phyloP scores from a whole-genome alignment of 305 asterid species.

The Andrographis paniculata region DNA sequence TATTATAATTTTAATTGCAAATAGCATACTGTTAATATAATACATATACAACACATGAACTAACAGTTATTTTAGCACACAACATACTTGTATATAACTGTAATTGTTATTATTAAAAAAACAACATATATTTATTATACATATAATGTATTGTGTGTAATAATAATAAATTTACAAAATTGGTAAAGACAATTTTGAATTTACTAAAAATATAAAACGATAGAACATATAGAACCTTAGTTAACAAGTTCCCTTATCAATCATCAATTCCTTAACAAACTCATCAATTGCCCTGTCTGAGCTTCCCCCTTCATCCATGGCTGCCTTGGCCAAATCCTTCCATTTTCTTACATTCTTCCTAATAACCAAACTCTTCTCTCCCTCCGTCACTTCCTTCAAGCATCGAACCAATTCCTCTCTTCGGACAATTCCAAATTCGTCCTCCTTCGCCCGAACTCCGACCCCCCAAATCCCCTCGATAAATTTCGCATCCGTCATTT shows the following conservation, averaged over 20 bases:
- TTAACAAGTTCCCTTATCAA: neutral
- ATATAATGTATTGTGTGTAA: too few relatives aligned
- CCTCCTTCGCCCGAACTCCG: slow-evolving; percentile 56
- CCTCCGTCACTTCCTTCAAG: slow-evolving; percentile 45
- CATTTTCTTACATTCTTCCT: slow-evolving; percentile 35
- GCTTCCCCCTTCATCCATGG: slow-evolving; percentile 50
- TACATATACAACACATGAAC: too few relatives aligned
- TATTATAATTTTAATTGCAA: too few relatives aligned
- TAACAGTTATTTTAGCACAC: too few relatives aligned
- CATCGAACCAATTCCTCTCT: slow-evolving; percentile 41
- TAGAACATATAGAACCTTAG: too few relatives aligned
- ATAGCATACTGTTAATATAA: too few relatives aligned
- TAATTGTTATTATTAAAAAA: too few relatives aligned
- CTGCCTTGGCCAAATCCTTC: slow-evolving; percentile 40
- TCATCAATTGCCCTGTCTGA: slow-evolving; percentile 41
- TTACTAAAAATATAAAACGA: too few relatives aligned
- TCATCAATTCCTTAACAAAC: slow-evolving; percentile 29
- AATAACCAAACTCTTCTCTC: slow-evolving; percentile 30
- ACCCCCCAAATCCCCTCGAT: slow-evolving; percentile 60
- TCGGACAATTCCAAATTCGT: slow-evolving; percentile 44
- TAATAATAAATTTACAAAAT: too few relatives aligned
- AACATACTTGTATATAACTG: too few relatives aligned
- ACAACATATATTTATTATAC: too few relatives aligned
- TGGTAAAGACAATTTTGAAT: too few relatives aligned
- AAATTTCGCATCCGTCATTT: slow-evolving; percentile 56